These are phyloP conservation scores for Basipetospora sp. DNA, from an alignment of 2,329 filamentous ascomycete genomes.

Conservation along the genomic window DNA sequence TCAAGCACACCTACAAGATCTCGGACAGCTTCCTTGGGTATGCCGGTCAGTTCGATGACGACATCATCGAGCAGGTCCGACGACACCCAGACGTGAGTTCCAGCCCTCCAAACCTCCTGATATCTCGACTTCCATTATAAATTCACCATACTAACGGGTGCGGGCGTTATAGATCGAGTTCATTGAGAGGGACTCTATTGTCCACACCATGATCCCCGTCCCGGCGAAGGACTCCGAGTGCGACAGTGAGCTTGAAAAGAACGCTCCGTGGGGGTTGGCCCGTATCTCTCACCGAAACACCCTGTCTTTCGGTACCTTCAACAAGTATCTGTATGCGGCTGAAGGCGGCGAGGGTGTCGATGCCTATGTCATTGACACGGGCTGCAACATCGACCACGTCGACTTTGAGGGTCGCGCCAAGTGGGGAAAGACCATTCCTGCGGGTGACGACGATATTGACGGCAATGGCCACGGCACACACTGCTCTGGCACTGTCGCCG, in stretches of 20 bases:
- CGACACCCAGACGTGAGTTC: conserved; percentile 87
- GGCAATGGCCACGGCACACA: conserved; percentile 98
- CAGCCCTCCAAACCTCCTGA: conserved; percentile 4
- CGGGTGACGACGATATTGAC: conserved; percentile 70
- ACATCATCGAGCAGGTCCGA: conserved; percentile 83
- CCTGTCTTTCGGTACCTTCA: conserved; percentile 82
- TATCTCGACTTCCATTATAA: neutral
- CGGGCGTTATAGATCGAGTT: conserved; percentile 63
- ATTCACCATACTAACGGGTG: conserved; percentile 6
- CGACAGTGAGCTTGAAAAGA: conserved; percentile 60
- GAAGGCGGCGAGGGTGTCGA: conserved; percentile 95
- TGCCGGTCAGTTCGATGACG: conserved; percentile 88
- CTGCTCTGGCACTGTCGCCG: conserved; percentile 94
- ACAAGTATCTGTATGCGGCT: conserved; percentile 89
- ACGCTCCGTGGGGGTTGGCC: conserved; percentile 95
- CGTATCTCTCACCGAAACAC: conserved; percentile 88
- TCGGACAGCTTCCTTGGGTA: conserved; percentile 75
- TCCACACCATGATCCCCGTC: conserved; percentile 57
- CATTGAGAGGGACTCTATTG: conserved; percentile 86
- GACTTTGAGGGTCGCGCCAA: conserved; percentile 92
- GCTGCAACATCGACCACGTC: conserved; percentile 83
- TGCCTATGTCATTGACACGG: conserved; percentile 96
- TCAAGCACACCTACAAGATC: conserved; percentile 96
- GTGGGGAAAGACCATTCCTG: conserved; percentile 94
- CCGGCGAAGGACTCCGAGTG: conserved; percentile 30